Evolutionary conservation across 345 rosid species (phyloP).

Genomic region (Chamaenerion angustifolium): DNA sequence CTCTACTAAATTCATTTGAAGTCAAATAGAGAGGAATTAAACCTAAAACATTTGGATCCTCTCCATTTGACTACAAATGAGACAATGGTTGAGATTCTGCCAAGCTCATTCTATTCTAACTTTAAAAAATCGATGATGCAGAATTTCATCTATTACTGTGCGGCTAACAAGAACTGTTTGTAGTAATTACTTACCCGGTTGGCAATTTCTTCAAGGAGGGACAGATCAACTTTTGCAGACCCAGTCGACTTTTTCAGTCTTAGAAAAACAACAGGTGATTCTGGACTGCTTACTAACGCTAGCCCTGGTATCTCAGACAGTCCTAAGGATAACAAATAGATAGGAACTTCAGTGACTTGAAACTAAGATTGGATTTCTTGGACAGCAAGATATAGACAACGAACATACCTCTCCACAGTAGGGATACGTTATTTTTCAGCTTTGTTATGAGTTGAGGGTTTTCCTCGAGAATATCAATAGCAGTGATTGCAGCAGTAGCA

Average conservation of each 20-base stretch:
- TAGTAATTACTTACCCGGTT: slow-evolving; percentile 35
- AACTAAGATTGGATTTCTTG: too few relatives aligned
- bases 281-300: slow-evolving; percentile 45
- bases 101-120: too few relatives aligned
- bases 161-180: too few relatives aligned
- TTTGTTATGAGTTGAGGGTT: slow-evolving; percentile 48
- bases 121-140: too few relatives aligned
- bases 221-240: slow-evolving; percentile 42
- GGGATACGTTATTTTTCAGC: slow-evolving; percentile 52
- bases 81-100: too few relatives aligned
- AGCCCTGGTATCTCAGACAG: slow-evolving; percentile 45
- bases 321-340: slow-evolving; percentile 15
- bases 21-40: too few relatives aligned
- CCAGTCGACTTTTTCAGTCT: slow-evolving; percentile 43
- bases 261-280: slow-evolving; percentile 78
- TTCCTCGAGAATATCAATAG: slow-evolving; percentile 66
- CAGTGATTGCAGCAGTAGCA: slow-evolving; percentile 90
- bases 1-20: too few relatives aligned
- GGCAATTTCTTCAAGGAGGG: slow-evolving; percentile 56
- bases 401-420: slow-evolving; percentile 61
- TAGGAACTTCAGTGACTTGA: too few relatives aligned
- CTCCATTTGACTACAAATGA: too few relatives aligned
- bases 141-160: too few relatives aligned
- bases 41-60: too few relatives aligned
- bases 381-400: slow-evolving; percentile 6